These are phyloP conservation scores for Thermochaetoides dissita DNA, from an alignment of 2,329 filamentous ascomycete species.

Conservation along the genomic window DNA sequence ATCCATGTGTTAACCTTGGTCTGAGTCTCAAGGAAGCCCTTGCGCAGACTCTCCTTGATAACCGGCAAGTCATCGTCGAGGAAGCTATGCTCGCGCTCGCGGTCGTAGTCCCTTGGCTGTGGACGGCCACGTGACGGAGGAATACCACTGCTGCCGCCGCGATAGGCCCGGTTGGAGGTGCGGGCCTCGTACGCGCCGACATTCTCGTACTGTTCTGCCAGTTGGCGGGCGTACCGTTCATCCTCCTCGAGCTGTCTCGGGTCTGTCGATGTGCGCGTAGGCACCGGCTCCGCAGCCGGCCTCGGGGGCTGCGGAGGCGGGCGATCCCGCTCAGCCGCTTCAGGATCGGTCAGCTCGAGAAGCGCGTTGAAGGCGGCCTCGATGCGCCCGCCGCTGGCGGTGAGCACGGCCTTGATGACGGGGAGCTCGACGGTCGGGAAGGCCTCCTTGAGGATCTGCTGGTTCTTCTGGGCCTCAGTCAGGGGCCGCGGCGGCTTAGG, in stretches of 20 bases:
- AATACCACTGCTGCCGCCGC: too few species aligned
- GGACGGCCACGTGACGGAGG: too few species aligned
- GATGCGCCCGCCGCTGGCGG: slow-evolving; percentile 72
- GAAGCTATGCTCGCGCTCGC: slow-evolving; percentile 70
- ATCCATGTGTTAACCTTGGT: slow-evolving; percentile 89
- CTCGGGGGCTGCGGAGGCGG: slow-evolving; percentile 74
- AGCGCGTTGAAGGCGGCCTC: slow-evolving; percentile 94
- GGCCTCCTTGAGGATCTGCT: slow-evolving; percentile 80
- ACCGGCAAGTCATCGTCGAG: slow-evolving; percentile 90
- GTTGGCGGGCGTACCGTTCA: slow-evolving; percentile 40
- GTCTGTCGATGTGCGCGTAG: slow-evolving; percentile 32
- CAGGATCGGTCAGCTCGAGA: slow-evolving; percentile 70
- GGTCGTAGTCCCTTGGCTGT: slow-evolving; percentile 41
- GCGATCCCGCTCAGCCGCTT: slow-evolving; percentile 41
- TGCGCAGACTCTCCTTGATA: slow-evolving; percentile 82
- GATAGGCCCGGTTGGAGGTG: slow-evolving; percentile 33
- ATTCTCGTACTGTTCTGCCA: slow-evolving; percentile 79
- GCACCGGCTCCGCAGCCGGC: slow-evolving; percentile 34
- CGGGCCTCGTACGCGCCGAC: slow-evolving; percentile 43
- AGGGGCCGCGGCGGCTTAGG: slow-evolving; percentile 76
- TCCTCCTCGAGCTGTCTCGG: slow-evolving; percentile 55
- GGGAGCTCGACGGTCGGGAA: slow-evolving; percentile 71
- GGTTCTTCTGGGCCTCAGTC: slow-evolving; percentile 70
- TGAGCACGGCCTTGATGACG: slow-evolving; percentile 77
- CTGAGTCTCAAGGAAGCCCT: slow-evolving; percentile 91